These are phyloP conservation scores for Aspergillus neotritici DNA, from an alignment of 2,329 filamentous ascomycete genomes.

Conservation along the genomic window DNA sequence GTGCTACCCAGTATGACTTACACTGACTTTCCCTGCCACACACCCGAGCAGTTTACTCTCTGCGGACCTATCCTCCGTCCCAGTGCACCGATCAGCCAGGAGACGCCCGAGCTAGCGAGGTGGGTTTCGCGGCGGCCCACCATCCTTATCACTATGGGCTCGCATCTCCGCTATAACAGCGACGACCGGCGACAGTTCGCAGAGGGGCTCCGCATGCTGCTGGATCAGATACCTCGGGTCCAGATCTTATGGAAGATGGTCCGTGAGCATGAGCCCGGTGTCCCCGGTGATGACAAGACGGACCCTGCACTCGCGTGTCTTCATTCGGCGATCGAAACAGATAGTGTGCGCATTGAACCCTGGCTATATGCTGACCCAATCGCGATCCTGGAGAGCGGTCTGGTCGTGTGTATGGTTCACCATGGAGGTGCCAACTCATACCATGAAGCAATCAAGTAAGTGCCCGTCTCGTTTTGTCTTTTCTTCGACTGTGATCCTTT, in stretches of 20 bases:
- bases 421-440: constrained; percentile 48
- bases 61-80: constrained; percentile 43
- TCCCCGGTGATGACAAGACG: neutral
- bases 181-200: constrained; percentile 35
- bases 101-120: constrained; percentile 32
- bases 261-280: neutral
- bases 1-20: constrained; percentile 19
- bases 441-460: constrained; percentile 43
- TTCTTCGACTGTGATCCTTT: too few relatives aligned
- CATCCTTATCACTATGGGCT: constrained; percentile 43
- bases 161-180: constrained; percentile 22
- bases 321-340: constrained; percentile 18
- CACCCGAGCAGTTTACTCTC: constrained; percentile 30
- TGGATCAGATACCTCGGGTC: constrained; percentile 25
- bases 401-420: constrained; percentile 40
- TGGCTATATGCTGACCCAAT: constrained; percentile 40
- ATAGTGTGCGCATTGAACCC: constrained; percentile 33
- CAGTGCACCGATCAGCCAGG: constrained; percentile 23
- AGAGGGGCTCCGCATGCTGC: constrained; percentile 27
- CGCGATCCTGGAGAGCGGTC: constrained; percentile 30
- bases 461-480: too few relatives aligned
- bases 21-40: constrained; percentile 32
- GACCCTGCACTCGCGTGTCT: constrained; percentile 17
- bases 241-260: constrained; percentile 34
- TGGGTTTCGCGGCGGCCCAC: constrained; percentile 41